A percentile compares a stretch with the other conserved stretches of the same genome.
Evolutionary conservation across 495 filamentous ascomycete species (phyloP).

Genomic region (Zalerion maritima): DNA sequence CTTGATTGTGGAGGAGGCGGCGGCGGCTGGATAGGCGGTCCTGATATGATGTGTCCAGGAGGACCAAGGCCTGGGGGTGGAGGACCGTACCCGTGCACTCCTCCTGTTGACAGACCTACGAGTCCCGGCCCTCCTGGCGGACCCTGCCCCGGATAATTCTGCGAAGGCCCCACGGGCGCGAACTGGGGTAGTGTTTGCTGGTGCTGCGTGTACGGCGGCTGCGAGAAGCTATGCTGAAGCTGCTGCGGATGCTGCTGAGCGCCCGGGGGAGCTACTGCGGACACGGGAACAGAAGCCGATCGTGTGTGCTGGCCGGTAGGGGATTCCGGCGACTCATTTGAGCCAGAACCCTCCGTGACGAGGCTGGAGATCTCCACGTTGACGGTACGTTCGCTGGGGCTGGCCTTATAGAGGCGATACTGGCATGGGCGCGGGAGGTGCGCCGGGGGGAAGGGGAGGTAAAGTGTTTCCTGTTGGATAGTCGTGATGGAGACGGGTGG

Average conservation of each 20-base stretch:
- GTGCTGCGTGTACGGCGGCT: conserved; percentile 6
- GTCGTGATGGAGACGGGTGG: conserved; percentile 1
- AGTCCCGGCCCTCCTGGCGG: no score
- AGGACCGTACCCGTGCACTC: no score
- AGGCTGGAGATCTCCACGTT: conserved; percentile 84
- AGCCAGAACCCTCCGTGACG: conserved; percentile 64
- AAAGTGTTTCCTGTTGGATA: no score
- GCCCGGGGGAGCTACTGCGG: conserved; percentile 17
- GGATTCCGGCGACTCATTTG: conserved; percentile 55
- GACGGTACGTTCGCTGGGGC: conserved; percentile 35
- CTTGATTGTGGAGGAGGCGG: no score
- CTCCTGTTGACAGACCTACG: no score
- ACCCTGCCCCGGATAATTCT: not conserved
- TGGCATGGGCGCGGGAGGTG: conserved; percentile 17
- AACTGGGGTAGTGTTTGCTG: conserved; percentile 1
- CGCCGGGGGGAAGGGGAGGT: conserved; percentile 4
- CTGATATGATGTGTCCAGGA: conserved; percentile 7
- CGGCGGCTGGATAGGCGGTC: conserved; percentile 3
- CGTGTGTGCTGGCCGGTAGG: conserved; percentile 36
- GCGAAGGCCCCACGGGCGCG: conserved; percentile 3
- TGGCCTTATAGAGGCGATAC: conserved; percentile 13
- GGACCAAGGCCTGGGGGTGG: conserved; percentile 2
- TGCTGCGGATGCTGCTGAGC: conserved; percentile 10
- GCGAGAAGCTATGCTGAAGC: conserved; percentile 6
- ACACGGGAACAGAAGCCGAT: conserved; percentile 33